Percentiles rank a stretch among this genome's conserved stretches.
Evolutionary conservation across 2,329 filamentous ascomycete genomes (phyloP).

Genomic region (Microascus cirrosus): DNA sequence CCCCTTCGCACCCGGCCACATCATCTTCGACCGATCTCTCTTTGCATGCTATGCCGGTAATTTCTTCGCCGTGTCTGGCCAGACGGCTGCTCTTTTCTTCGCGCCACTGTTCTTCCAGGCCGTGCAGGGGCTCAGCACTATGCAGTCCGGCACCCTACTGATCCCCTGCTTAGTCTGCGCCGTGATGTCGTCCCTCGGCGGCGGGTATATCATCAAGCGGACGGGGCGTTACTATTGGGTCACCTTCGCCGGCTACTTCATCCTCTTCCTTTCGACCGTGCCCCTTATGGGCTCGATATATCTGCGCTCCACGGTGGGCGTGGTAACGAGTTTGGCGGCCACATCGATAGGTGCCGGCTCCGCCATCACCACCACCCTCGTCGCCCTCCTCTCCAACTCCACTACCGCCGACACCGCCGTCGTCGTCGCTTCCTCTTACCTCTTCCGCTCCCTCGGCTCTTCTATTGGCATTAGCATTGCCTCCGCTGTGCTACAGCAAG

Average conservation of each 20-base stretch:
- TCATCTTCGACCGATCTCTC: conserved; percentile 57
- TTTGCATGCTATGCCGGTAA: conserved; percentile 60
- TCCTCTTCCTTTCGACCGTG: conserved; percentile 41
- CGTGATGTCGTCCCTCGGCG: conserved; percentile 53
- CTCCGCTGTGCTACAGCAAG: conserved; percentile 61
- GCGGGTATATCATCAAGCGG: conserved; percentile 56
- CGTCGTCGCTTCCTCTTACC: conserved; percentile 67
- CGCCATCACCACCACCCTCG: conserved; percentile 60
- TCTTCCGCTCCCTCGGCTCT: conserved; percentile 72
- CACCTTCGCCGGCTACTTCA: conserved; percentile 44
- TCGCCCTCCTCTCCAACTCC: conserved; percentile 62
- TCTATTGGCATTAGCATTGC: conserved; percentile 62
- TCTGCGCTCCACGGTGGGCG: conserved; percentile 33
- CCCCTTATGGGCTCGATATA: conserved; percentile 42
- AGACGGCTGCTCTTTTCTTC: conserved; percentile 53
- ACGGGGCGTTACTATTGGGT: conserved; percentile 64
- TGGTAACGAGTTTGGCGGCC: conserved; percentile 45
- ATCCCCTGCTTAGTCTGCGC: conserved; percentile 53
- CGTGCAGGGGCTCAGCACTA: conserved; percentile 52
- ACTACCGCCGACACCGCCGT: conserved; percentile 58
- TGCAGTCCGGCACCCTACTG: conserved; percentile 51
- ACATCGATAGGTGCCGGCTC: conserved; percentile 27
- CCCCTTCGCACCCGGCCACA: conserved; percentile 64
- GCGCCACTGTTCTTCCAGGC: conserved; percentile 72
- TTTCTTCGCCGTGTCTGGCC: conserved; percentile 56